Conservation (phyloP, 768 basidiomycete species). For the Tylopilus sp. region DNA sequence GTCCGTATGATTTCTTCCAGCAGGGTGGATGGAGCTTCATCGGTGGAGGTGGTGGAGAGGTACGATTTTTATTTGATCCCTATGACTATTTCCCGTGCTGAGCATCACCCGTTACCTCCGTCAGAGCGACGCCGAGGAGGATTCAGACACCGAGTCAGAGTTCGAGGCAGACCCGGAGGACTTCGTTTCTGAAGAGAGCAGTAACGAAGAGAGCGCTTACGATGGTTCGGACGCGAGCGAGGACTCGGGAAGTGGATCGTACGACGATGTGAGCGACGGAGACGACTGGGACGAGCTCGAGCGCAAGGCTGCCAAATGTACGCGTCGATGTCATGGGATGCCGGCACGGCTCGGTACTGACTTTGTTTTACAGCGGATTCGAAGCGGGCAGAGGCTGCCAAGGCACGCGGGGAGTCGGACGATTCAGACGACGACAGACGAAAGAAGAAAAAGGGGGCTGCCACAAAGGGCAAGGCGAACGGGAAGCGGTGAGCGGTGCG, state of each 20-base stretch:
- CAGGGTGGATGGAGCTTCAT: constrained; percentile 98
- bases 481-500: constrained; percentile 33
- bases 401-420: constrained; percentile 44
- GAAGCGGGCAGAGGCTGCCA: constrained; percentile 41
- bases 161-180: constrained; percentile 53
- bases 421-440: constrained; percentile 49
- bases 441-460: constrained; percentile 41
- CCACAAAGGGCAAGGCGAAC: constrained; percentile 40
- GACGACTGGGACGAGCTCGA: constrained; percentile 98
- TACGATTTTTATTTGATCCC: constrained; percentile 33
- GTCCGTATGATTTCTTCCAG: constrained; percentile 92
- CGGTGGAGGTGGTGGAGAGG: constrained; percentile 67
- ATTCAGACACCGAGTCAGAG: constrained; percentile 64
- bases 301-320: constrained; percentile 85
- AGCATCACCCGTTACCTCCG: constrained; percentile 28
- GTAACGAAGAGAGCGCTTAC: constrained; percentile 54
- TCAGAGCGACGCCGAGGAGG: constrained; percentile 59
- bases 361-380: constrained; percentile 40
- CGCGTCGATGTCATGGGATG: constrained; percentile 14
- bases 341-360: background rate
- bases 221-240: constrained; percentile 51
- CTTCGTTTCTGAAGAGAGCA: constrained; percentile 39
- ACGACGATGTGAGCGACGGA: constrained; percentile 61
- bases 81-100: constrained; percentile 29
- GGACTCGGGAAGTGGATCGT: constrained; percentile 66